A percentile compares a stretch with the other conserved stretches of the same genome.
These are phyloP conservation scores for Kluyveromyces starmeri DNA, from an alignment of 805 yeast species.

Conservation along the genomic window DNA sequence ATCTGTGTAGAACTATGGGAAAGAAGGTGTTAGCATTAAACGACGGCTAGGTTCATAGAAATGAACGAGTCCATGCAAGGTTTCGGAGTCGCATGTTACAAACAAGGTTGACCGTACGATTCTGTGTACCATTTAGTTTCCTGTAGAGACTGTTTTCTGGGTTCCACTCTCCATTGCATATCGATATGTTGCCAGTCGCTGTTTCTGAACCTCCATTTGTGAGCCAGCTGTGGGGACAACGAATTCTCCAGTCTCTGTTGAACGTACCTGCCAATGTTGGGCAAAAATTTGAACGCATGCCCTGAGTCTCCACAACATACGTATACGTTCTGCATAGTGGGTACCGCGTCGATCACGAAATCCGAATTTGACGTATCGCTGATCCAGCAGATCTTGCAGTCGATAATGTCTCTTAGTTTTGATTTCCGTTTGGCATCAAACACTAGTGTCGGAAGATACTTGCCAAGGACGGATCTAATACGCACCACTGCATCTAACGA, in stretches of 20 bases:
- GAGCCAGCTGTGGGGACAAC: slow-evolving; percentile 16
- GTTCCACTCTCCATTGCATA: slow-evolving; percentile 10
- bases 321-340: slow-evolving; percentile 24
- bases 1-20: too few species aligned
- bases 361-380: slow-evolving; percentile 35
- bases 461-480: slow-evolving; percentile 20
- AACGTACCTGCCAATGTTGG: slow-evolving; percentile 39
- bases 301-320: slow-evolving; percentile 45
- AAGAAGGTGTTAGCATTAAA: too few species aligned
- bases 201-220: slow-evolving; percentile 30
- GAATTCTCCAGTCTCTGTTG: slow-evolving; percentile 25
- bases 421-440: slow-evolving; percentile 11
- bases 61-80: too few species aligned
- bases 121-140: slow-evolving; percentile 3
- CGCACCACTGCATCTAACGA: slow-evolving; percentile 17
- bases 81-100: too few species aligned
- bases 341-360: slow-evolving; percentile 34
- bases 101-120: neutral
- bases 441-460: slow-evolving; percentile 34
- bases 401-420: slow-evolving; percentile 24
- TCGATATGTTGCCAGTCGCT: slow-evolving; percentile 4
- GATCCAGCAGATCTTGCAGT: slow-evolving; percentile 35
- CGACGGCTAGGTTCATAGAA: too few species aligned
- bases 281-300: slow-evolving; percentile 39
- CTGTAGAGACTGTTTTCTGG: slow-evolving; percentile 3